A percentile compares a stretch with the other conserved stretches of the same genome.
Evolutionary conservation across 148 eudicot genomes (phyloP).

Genomic region (Spergularia marina): DNA sequence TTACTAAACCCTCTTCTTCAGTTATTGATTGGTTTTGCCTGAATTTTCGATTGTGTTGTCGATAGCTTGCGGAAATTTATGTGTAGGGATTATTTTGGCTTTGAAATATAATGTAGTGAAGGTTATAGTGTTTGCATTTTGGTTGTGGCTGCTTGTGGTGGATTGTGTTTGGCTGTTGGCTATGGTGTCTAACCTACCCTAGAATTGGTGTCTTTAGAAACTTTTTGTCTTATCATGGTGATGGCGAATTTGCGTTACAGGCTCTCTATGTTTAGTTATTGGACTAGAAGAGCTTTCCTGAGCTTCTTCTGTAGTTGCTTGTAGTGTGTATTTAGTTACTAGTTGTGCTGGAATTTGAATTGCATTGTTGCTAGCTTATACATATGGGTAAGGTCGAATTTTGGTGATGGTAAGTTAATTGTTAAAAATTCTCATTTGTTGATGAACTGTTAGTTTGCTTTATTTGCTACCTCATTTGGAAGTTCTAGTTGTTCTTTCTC

Average conservation of each 20-base stretch:
- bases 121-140: neutral
- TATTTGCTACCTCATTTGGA: too few relatives aligned
- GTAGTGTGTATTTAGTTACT: neutral
- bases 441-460: too few relatives aligned
- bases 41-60: neutral
- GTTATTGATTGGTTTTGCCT: neutral
- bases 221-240: neutral
- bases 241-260: neutral
- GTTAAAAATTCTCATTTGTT: too few relatives aligned
- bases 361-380: neutral
- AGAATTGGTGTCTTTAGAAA: conserved; percentile 2
- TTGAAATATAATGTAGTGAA: neutral
- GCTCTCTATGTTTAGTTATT: conserved; percentile 30
- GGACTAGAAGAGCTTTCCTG: conserved; percentile 54
- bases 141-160: neutral
- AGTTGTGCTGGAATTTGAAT: neutral
- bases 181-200: neutral
- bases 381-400: neutral
- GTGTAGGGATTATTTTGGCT: neutral
- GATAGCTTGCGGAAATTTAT: neutral
- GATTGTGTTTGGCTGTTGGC: neutral
- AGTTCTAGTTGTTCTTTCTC: too few relatives aligned
- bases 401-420: neutral
- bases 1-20: neutral
- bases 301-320: too few relatives aligned